Conservation (phyloP, 805 yeast genomes). For the Ogataea kodamae region DNA sequence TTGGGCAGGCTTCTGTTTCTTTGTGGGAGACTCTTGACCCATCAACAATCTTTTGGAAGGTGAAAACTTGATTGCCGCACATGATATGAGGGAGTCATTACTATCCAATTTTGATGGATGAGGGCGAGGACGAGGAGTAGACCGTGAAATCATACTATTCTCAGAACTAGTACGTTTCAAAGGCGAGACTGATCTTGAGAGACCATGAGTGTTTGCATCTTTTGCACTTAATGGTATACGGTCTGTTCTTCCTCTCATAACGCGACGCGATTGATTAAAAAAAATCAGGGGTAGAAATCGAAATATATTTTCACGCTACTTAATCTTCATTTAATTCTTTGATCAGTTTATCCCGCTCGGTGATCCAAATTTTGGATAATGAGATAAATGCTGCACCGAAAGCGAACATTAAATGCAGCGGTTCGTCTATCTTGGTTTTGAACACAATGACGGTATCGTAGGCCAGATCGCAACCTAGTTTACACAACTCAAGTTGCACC, state of each 20-base stretch:
- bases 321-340: constrained; percentile 10
- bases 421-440: constrained; percentile 32
- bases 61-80: constrained; percentile 8
- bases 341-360: constrained; percentile 21
- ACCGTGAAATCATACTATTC: constrained; percentile 8
- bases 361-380: constrained; percentile 31
- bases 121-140: constrained; percentile 8
- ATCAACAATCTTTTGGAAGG: constrained; percentile 14
- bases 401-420: constrained; percentile 31
- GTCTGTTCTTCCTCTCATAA: constrained; percentile 9
- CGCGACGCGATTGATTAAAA: constrained; percentile 12
- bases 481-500: constrained; percentile 39
- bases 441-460: constrained; percentile 48
- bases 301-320: not conserved
- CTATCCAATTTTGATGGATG: constrained; percentile 11
- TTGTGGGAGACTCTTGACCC: constrained; percentile 11
- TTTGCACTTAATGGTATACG: constrained; percentile 12
- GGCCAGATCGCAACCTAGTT: constrained; percentile 43
- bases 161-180: constrained; percentile 5
- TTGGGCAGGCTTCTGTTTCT: constrained; percentile 9
- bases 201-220: constrained; percentile 11
- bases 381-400: constrained; percentile 33
- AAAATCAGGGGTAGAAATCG: constrained; percentile 4
- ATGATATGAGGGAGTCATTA: constrained; percentile 10
- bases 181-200: constrained; percentile 10